Percentiles rank a stretch among this genome's conserved stretches.
phyloP scores from a whole-genome alignment of 2,329 filamentous ascomycete genomes.

The Aspergillus clavatus region DNA sequence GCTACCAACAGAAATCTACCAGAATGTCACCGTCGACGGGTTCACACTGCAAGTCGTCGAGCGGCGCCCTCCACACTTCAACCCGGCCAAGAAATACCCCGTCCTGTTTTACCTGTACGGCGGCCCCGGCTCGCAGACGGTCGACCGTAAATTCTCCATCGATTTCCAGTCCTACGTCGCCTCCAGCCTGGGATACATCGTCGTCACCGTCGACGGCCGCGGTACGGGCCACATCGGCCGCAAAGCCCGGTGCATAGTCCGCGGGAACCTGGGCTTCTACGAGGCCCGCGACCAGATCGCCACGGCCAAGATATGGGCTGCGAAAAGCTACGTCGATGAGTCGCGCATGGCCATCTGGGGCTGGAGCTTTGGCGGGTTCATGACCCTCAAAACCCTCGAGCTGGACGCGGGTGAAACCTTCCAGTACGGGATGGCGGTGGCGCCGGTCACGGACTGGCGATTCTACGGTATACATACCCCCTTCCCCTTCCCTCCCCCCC shows the following conservation, averaged over 20 bases:
- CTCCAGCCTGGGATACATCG: slow-evolving; percentile 80
- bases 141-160: slow-evolving; percentile 72
- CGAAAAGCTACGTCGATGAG: slow-evolving; percentile 76
- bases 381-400: slow-evolving; percentile 91
- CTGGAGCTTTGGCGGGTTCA: slow-evolving; percentile 96
- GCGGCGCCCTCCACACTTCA: slow-evolving; percentile 83
- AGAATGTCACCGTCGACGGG: slow-evolving; percentile 77
- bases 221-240: slow-evolving; percentile 90
- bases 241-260: slow-evolving; percentile 72
- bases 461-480: slow-evolving; percentile 60
- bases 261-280: slow-evolving; percentile 76
- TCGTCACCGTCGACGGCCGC: slow-evolving; percentile 88
- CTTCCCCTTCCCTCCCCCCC: background rate
- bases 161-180: slow-evolving; percentile 91
- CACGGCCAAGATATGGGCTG: slow-evolving; percentile 77
- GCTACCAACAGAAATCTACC: slow-evolving; percentile 75
- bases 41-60: slow-evolving; percentile 71
- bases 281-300: slow-evolving; percentile 90
- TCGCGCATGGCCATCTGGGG: slow-evolving; percentile 90
- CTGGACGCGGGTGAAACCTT: slow-evolving; percentile 84
- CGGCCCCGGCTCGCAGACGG: slow-evolving; percentile 86
- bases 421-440: slow-evolving; percentile 95
- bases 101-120: slow-evolving; percentile 95
- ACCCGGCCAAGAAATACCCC: slow-evolving; percentile 77
- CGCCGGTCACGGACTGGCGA: slow-evolving; percentile 96